These are phyloP conservation scores for Penicillium griseofulvum DNA, from an alignment of 2,329 filamentous ascomycete genomes.

Conservation along the genomic window DNA sequence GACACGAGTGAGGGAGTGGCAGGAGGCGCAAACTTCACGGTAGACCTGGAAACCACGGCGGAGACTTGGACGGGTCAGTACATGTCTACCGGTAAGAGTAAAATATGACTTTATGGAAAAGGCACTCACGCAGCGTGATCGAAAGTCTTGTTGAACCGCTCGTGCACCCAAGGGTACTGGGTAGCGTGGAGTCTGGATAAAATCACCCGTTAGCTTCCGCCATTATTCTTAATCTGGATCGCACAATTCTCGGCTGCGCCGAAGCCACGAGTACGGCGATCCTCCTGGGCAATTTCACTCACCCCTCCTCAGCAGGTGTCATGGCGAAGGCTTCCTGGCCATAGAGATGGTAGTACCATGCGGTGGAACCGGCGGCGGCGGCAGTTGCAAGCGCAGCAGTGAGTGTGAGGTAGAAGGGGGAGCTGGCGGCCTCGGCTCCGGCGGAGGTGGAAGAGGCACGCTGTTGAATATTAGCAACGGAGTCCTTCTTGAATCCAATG, in stretches of 20 bases:
- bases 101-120: constrained; percentile 7
- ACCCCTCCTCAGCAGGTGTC: constrained; percentile 98
- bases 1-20: constrained; percentile 92
- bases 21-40: constrained; percentile 95
- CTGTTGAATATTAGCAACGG: constrained; percentile 44
- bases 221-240: constrained; percentile 16
- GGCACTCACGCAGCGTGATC: constrained; percentile 87
- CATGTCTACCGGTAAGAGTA: not conserved
- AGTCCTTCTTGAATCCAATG: constrained; percentile 32
- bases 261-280: constrained; percentile 19
- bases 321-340: constrained; percentile 82
- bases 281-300: constrained; percentile 50
- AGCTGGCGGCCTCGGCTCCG: constrained; percentile 66
- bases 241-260: constrained; percentile 26
- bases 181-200: constrained; percentile 77
- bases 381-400: constrained; percentile 83
- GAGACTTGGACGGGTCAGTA: constrained; percentile 58
- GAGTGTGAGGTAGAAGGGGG: constrained; percentile 78
- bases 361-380: constrained; percentile 81
- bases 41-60: constrained; percentile 99
- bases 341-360: constrained; percentile 97
- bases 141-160: constrained; percentile 89
- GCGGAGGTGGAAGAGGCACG: constrained; percentile 69
- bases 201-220: constrained; percentile 25
- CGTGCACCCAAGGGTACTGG: constrained; percentile 92